Evolutionary conservation across 352 stramenopile species (phyloP), one percentile per base, ranked within the genome.

Genomic region (Phytophthora megakarya): DNA sequence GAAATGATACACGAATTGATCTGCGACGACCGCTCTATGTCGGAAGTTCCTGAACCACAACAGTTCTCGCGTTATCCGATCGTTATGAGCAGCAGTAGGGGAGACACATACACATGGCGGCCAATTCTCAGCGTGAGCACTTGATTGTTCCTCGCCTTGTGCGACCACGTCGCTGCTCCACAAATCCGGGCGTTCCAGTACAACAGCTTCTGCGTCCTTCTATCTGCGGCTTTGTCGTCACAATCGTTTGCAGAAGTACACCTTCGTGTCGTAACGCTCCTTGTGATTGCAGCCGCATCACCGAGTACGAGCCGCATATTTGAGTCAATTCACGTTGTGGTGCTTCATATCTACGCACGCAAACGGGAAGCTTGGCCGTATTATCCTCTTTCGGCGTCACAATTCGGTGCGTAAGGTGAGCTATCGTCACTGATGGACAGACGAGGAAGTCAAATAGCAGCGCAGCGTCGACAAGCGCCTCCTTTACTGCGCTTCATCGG

Each of bases 71-170:
- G 40, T 61, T 70, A 62, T 58, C 47, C 22, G 25, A 40, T 68
- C 45, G 45, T 33, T 19, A 57, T 52, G 35, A 57, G 26, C 51
- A 68, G 47, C 43, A 68, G 52, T 52, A 62, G 39, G 55, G 62
- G 32, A 46, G 26, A 13, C 42, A 21, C 60, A 6, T 33, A 23
- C 59, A 57, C 44, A 61, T 69, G 61, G 53, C 30, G 21, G 19
- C 15, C 11, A 61, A 38, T 21, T 28, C 47, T 40, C n/a, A 35
- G 4, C 46, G 64, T 64, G 50, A 72, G 33, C 57, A 55, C 37
- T 68, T 58, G 64, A 64, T 72, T 67, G 64, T 54, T 63, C 57
- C 43, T 50, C 58, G 13, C 23, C 25, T 39, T 51, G 23, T 23
- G 50, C 13, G 16, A 42, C 22, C 46, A 40, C 56, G 16, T 42